Evolutionary conservation across 148 eudicot species (phyloP).

Genomic region (Fagopyrum esculentum): DNA sequence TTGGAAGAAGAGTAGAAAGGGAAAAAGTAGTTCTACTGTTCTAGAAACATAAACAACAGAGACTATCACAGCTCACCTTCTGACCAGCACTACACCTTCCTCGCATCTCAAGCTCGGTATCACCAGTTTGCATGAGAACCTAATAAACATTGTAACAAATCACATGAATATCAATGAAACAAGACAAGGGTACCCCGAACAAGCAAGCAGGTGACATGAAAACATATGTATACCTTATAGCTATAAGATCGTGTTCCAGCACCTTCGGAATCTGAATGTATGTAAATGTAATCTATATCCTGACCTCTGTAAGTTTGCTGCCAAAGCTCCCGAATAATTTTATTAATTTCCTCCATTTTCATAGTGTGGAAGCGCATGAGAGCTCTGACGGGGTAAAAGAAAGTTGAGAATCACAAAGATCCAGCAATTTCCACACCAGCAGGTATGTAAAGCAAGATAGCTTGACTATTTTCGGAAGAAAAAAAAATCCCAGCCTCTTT

Average conservation of each 20-base stretch:
- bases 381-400: constrained; percentile 43
- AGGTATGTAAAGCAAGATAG: neutral
- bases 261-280: constrained; percentile 95
- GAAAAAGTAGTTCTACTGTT: neutral
- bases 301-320: constrained; percentile 99
- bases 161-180: constrained; percentile 11
- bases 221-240: constrained; percentile 51
- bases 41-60: neutral
- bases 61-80: constrained; percentile 39
- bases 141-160: constrained; percentile 18
- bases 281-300: constrained; percentile 90
- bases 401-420: constrained; percentile 4
- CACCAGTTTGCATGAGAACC: constrained; percentile 98
- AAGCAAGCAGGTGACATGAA: neutral
- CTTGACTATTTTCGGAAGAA: neutral
- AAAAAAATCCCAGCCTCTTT: neutral
- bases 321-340: constrained; percentile 94
- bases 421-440: neutral
- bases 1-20: constrained; percentile 5
- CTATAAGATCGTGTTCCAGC: constrained; percentile 97
- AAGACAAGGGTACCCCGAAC: neutral
- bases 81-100: constrained; percentile 99
- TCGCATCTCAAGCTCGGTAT: constrained; percentile 95
- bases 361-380: constrained; percentile 97
- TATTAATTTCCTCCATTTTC: constrained; percentile 99